Conservation (phyloP, 2,329 filamentous ascomycete genomes). For the Aspergillus japonicus region DNA sequence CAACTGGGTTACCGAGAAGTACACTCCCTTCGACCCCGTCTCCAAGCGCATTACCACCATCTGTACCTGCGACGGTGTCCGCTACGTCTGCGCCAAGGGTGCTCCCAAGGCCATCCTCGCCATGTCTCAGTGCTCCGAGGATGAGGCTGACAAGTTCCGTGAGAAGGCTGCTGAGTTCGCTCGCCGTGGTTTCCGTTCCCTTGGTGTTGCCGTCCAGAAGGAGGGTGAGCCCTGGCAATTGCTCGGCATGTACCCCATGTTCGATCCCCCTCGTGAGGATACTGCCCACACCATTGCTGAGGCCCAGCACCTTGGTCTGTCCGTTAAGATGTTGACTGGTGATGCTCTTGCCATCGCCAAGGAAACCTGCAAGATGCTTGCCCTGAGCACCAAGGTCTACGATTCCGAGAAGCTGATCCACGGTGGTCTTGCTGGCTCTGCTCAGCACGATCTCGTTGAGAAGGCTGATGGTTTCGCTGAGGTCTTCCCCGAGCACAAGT, state of each 20-base stretch:
- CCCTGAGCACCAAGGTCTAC: slow-evolving; percentile 76
- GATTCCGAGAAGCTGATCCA: slow-evolving; percentile 76
- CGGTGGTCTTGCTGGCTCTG: slow-evolving; percentile 70
- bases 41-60: slow-evolving; percentile 75
- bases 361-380: slow-evolving; percentile 80
- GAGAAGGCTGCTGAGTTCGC: slow-evolving; percentile 73
- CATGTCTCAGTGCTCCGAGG: slow-evolving; percentile 65
- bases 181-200: slow-evolving; percentile 75
- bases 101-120: slow-evolving; percentile 73
- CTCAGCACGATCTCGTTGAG: slow-evolving; percentile 74
- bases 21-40: slow-evolving; percentile 70
- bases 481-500: slow-evolving; percentile 74
- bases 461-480: slow-evolving; percentile 72
- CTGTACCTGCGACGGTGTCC: slow-evolving; percentile 67
- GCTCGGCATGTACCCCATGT: slow-evolving; percentile 75
- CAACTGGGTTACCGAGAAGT: slow-evolving; percentile 75
- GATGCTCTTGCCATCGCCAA: slow-evolving; percentile 77
- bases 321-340: slow-evolving; percentile 80
- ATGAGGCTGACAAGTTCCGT: slow-evolving; percentile 66
- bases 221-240: slow-evolving; percentile 72
- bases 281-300: slow-evolving; percentile 76
- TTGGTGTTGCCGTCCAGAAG: slow-evolving; percentile 76
- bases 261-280: slow-evolving; percentile 75
- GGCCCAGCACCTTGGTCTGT: slow-evolving; percentile 72
- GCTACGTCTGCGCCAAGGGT: slow-evolving; percentile 73